These are phyloP conservation scores for Colletotrichum sp. DNA, from an alignment of 2,329 filamentous ascomycete genomes.

Conservation along the genomic window DNA sequence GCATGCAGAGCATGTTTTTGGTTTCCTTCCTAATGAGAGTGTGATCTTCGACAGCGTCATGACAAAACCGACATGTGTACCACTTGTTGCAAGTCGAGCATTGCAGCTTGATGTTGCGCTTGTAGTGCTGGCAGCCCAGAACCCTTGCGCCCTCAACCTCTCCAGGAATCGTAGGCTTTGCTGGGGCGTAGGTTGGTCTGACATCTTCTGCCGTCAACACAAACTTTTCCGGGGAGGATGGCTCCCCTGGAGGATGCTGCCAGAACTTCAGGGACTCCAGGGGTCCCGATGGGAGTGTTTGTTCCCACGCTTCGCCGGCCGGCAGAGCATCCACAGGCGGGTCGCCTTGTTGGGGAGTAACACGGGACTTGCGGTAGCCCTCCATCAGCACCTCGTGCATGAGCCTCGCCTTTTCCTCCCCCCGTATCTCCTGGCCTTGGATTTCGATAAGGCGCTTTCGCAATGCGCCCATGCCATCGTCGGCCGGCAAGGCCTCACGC, in stretches of 20 bases:
- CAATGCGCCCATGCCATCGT: constrained; percentile 77
- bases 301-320: constrained; percentile 36
- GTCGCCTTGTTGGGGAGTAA: constrained; percentile 1
- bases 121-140: constrained; percentile 91
- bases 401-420: constrained; percentile 70
- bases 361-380: constrained; percentile 57
- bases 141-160: constrained; percentile 43
- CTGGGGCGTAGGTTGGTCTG: constrained; percentile 69
- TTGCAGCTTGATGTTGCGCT: constrained; percentile 93
- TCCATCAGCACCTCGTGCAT: constrained; percentile 77
- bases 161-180: constrained; percentile 51
- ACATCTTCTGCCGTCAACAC: constrained; percentile 65
- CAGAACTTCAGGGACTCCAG: constrained; percentile 64
- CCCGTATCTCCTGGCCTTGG: constrained; percentile 63
- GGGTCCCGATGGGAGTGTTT: constrained; percentile 47
- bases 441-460: constrained; percentile 73
- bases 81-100: constrained; percentile 88
- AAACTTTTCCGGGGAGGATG: constrained; percentile 46
- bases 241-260: constrained; percentile 53
- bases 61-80: constrained; percentile 96
- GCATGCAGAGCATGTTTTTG: constrained; percentile 97
- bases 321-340: constrained; percentile 6
- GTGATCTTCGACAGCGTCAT: constrained; percentile 84
- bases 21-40: constrained; percentile 81
- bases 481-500: constrained; percentile 63